phyloP scores from a whole-genome alignment of 176 grass and related monocot genomes.

The Bothriochloa decipiens region DNA sequence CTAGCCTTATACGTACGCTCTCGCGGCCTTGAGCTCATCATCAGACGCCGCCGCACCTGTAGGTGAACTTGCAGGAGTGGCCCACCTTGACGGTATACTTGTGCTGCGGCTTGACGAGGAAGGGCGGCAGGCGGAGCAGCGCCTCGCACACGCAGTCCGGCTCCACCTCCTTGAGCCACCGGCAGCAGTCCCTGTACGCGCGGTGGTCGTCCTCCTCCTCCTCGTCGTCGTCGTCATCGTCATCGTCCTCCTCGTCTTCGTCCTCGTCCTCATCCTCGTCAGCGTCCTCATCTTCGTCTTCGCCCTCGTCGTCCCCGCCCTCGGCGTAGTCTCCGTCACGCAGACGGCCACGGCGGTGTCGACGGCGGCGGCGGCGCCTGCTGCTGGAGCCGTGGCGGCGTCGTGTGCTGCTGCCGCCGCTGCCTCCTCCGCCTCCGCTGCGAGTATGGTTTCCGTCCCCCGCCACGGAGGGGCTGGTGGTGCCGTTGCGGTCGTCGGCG shows the following conservation, averaged over 20 bases:
- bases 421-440: background rate
- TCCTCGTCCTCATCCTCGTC: background rate
- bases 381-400: background rate
- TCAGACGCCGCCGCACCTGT: conserved; percentile 61
- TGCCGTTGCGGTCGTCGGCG: background rate
- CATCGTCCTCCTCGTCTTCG: accelerated
- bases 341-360: conserved; percentile 10
- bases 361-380: background rate
- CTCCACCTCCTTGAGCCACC: conserved; percentile 81
- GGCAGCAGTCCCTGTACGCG: conserved; percentile 71
- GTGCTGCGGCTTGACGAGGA: conserved; percentile 83
- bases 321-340: background rate
- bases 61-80: conserved; percentile 51
- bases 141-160: conserved; percentile 75
- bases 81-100: conserved; percentile 64
- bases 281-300: background rate
- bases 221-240: background rate
- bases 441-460: background rate
- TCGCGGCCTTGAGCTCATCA: background rate
- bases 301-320: background rate
- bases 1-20: background rate
- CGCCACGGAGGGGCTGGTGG: background rate
- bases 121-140: conserved; percentile 64
- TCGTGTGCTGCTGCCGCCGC: too few species aligned
- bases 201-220: conserved; percentile 47